A percentile compares a stretch with the other conserved stretches of the same genome.
Evolutionary conservation across 2,329 filamentous ascomycete species (phyloP).

Genomic region (Calonectria pseudoturangicola): DNA sequence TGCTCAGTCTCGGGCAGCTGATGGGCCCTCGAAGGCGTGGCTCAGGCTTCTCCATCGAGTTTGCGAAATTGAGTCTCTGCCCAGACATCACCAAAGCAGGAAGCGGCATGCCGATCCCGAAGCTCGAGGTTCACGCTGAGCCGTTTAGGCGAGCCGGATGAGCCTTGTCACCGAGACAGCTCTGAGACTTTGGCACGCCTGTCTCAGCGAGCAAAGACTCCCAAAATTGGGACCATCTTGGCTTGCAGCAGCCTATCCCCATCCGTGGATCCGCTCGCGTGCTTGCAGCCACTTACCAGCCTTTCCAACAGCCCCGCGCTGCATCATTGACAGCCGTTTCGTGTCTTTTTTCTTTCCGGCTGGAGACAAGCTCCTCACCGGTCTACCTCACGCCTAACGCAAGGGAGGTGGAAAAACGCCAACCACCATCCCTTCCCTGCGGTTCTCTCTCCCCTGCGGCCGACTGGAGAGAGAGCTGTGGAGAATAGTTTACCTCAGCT

Average conservation of each 20-base stretch:
- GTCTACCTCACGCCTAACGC: neutral
- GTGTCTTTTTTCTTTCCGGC: neutral
- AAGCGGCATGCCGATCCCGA: slow-evolving; percentile 9
- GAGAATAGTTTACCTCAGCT: neutral
- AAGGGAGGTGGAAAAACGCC: slow-evolving; percentile 17
- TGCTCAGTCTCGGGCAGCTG: slow-evolving; percentile 17
- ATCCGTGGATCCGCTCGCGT: neutral
- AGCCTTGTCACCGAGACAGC: slow-evolving; percentile 25
- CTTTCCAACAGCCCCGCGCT: neutral
- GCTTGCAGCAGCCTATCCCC: neutral
- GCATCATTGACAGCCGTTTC: neutral
- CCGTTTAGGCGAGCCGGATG: neutral
- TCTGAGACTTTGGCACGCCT: neutral
- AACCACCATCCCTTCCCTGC: neutral
- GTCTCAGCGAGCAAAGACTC: neutral
- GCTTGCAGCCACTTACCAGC: neutral
- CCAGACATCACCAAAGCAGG: neutral
- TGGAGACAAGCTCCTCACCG: slow-evolving; percentile 18
- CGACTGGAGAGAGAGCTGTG: neutral
- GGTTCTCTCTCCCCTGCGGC: neutral
- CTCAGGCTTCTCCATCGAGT: slow-evolving; percentile 4
- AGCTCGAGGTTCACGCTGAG: neutral
- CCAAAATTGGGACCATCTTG: slow-evolving; percentile 17
- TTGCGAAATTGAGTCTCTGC: slow-evolving; percentile 22
- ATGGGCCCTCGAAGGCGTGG: neutral